phyloP scores from a whole-genome alignment of 225 moss, liverwort and hornwort species.

The Ulota crispa region DNA sequence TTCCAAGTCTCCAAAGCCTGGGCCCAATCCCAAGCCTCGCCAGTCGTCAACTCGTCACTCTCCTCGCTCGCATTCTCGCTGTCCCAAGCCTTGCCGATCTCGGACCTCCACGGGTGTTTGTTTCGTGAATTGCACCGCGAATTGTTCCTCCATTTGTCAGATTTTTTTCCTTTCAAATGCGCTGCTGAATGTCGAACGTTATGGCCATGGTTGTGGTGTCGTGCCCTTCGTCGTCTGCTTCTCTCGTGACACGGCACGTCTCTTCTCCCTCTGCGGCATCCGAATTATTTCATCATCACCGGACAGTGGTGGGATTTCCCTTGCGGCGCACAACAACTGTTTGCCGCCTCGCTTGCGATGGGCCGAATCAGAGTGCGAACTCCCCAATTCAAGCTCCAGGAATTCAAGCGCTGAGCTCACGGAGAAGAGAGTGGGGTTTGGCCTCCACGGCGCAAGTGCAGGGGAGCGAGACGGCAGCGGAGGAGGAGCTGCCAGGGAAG shows the following conservation, averaged over 20 bases:
- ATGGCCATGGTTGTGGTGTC: conserved; percentile 38
- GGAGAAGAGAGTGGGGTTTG: conserved; percentile 38
- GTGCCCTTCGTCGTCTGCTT: conserved; percentile 18
- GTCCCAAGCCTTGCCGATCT: neutral
- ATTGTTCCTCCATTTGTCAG: neutral
- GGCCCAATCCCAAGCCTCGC: too few relatives aligned
- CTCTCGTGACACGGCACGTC: conserved; percentile 3
- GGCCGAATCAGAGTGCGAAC: neutral
- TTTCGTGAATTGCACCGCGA: neutral
- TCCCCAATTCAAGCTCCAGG: neutral
- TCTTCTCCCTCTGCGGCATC: neutral
- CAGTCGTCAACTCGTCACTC: too few relatives aligned
- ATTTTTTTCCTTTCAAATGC: neutral
- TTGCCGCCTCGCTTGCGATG: conserved; percentile 16
- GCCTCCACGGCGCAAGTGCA: conserved; percentile 36
- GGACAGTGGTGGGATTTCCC: neutral
- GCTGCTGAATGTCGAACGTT: conserved; percentile 21
- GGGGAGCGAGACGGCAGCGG: conserved; percentile 24
- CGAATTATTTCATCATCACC: neutral
- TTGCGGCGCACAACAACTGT: conserved; percentile 2
- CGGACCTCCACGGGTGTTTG: too few relatives aligned
- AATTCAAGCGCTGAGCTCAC: neutral
- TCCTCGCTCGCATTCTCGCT: too few relatives aligned
- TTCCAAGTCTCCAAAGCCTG: too few relatives aligned
- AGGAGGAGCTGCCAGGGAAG: conserved; percentile 49